Percentiles rank a stretch among this genome's conserved stretches.
phyloP scores from a whole-genome alignment of 768 basidiomycete genomes.

The Coprinopsis sp. region DNA sequence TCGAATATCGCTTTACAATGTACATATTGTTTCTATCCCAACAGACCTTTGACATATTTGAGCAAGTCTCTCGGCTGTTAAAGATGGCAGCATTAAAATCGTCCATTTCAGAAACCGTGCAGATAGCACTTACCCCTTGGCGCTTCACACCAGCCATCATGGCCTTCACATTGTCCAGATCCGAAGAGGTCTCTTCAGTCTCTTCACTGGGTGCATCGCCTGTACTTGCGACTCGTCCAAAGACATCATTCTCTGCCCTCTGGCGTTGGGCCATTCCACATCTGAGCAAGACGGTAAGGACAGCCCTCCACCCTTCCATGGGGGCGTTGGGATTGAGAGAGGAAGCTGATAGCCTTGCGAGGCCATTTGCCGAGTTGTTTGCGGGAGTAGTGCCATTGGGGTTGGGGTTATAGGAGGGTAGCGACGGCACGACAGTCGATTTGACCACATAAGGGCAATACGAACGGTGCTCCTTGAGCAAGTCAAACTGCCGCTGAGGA shows the following conservation, averaged over 20 bases:
- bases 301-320: slow-evolving; percentile 78
- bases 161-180: slow-evolving; percentile 54
- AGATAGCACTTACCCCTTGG: slow-evolving; percentile 52
- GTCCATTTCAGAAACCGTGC: not conserved
- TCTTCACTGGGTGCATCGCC: slow-evolving; percentile 10
- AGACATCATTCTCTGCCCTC: slow-evolving; percentile 29
- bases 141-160: slow-evolving; percentile 78
- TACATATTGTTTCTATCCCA: slow-evolving; percentile 39
- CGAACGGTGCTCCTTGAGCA: slow-evolving; percentile 77
- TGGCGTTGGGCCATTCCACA: slow-evolving; percentile 61
- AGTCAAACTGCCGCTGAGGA: slow-evolving; percentile 55
- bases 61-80: slow-evolving; percentile 64
- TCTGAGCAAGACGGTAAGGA: slow-evolving; percentile 62
- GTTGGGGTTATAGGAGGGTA: slow-evolving; percentile 33
- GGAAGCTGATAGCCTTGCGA: slow-evolving; percentile 26
- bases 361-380: slow-evolving; percentile 12
- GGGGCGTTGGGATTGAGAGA: slow-evolving; percentile 29
- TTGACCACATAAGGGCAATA: slow-evolving; percentile 82
- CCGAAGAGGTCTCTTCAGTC: slow-evolving; percentile 25
- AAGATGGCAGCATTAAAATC: not conserved
- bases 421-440: slow-evolving; percentile 59
- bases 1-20: not conserved
- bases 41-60: slow-evolving; percentile 63
- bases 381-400: slow-evolving; percentile 7
- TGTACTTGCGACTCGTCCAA: slow-evolving; percentile 13